Base-by-base conservation (phyloP, 495 filamentous ascomycete species). In the Aspergillus avenaceus region DNA sequence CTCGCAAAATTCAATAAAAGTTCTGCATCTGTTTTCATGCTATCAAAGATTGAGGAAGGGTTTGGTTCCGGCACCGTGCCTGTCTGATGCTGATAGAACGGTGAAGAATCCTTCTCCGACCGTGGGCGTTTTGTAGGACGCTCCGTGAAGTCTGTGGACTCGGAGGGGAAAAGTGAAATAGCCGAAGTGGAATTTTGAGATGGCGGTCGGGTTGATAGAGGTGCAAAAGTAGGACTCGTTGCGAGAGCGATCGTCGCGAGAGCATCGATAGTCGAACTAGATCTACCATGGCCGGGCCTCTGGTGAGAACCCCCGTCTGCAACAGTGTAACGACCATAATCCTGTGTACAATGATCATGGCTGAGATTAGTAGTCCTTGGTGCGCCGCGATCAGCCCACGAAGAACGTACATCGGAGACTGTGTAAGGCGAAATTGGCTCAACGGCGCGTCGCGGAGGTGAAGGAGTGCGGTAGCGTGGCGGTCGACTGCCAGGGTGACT, bases 121-220 rank as follows among this genome's bases (percentile, higher is more conserved):
- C 80, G 74, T 21, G 78, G 70, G 24, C 83, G 76, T 56, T 86
- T 86, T n/a, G 77, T 62, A 6, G 81, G 81, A 21, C 77, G 73
- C 54, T 81, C 80, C 41, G 46, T 37, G n/a, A 58, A 47, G 27
- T 65, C 56, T 22, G 49, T 49, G 36, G 58, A 47, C 28, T 69
- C 63, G 49, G 56, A 19, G 13, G 67, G 60, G 12, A 74, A 72
- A 22, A 74, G 49, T 12, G 71, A 59, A 38, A 65, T 54, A 23
- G 54, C 32, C 8, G 63, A 53, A n/a, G 50, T 52, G 44, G 58
- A 56, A 32, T 55, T 53, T 26, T 63, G 64, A 14, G 70, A 72
- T 8, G 69, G 61, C 19, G 62, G 64, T 31, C 63, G 60, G 40
- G 60, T 61, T 19, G 71, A 59, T 13, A 71, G 56, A 19, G 67